A percentile compares a stretch with the other conserved stretches of the same genome.
phyloP scores from a whole-genome alignment of 768 basidiomycete species.

The Suillus luteus region DNA sequence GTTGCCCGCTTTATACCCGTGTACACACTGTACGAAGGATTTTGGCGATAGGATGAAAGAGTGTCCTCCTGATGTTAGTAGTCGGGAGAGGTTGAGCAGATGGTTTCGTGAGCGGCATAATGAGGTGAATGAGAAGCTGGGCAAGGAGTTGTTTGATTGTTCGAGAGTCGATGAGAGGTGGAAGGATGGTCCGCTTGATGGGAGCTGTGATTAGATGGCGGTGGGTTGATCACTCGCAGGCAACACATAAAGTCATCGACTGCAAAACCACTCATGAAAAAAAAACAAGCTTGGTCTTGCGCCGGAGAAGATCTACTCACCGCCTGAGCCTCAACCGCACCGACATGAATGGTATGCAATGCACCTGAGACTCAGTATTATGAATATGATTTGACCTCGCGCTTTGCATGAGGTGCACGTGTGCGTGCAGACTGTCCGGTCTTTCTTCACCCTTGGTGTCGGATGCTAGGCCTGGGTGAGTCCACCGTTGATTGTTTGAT shows the following conservation, averaged over 20 bases:
- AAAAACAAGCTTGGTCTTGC: background rate
- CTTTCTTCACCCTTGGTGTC: no score
- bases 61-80: slow-evolving; percentile 80
- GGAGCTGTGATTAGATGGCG: slow-evolving; percentile 72
- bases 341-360: no score
- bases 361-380: no score
- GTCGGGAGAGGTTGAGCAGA: slow-evolving; percentile 62
- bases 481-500: no score
- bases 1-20: slow-evolving; percentile 86
- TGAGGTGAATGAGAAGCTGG: slow-evolving; percentile 84
- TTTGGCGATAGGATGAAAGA: slow-evolving; percentile 68
- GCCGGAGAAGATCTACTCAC: background rate
- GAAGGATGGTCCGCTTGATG: slow-evolving; percentile 88
- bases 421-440: no score
- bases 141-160: slow-evolving; percentile 86
- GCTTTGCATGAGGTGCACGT: no score
- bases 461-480: no score
- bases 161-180: slow-evolving; percentile 82
- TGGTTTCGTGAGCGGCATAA: slow-evolving; percentile 96
- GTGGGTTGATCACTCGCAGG: background rate
- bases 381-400: no score
- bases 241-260: background rate
- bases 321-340: background rate
- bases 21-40: slow-evolving; percentile 81
- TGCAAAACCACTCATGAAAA: background rate